These are phyloP conservation scores for Geum urbanum DNA, from an alignment of 306 rosid species.

Conservation along the genomic window DNA sequence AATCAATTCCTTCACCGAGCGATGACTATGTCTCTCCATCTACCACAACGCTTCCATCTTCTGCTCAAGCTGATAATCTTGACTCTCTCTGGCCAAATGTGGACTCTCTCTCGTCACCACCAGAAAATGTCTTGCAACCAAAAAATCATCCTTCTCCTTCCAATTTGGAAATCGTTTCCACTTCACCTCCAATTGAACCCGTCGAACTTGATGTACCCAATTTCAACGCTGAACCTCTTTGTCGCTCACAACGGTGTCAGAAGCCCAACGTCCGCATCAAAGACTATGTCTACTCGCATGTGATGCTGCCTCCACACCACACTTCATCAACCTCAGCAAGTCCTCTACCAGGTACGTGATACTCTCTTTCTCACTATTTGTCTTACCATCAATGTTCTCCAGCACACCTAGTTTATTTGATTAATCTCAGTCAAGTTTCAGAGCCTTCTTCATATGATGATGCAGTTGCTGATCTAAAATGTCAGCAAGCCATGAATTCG, in stretches of 20 bases:
- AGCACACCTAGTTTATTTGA: neutral
- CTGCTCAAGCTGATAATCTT: too few species aligned
- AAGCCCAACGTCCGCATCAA: neutral
- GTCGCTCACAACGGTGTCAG: neutral
- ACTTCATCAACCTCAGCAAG: neutral
- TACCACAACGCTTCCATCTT: too few species aligned
- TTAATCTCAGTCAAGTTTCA: neutral
- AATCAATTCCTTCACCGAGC: too few species aligned
- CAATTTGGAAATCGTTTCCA: too few species aligned
- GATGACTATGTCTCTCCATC: too few species aligned
- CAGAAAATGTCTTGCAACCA: too few species aligned
- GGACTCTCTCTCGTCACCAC: too few species aligned
- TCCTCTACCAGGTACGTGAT: neutral
- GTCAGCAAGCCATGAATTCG: neutral
- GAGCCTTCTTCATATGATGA: neutral
- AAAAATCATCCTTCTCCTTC: too few species aligned
- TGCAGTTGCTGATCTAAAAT: neutral
- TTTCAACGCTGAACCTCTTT: neutral
- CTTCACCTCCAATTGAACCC: too few species aligned
- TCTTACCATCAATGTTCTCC: neutral
- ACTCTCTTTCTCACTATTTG: neutral
- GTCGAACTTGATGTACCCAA: too few species aligned
- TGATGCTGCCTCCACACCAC: neutral
- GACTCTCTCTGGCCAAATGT: too few species aligned
- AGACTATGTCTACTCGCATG: neutral